These are phyloP conservation scores for Boletus vermiculosoides DNA, from an alignment of 768 basidiomycete genomes.

Conservation along the genomic window DNA sequence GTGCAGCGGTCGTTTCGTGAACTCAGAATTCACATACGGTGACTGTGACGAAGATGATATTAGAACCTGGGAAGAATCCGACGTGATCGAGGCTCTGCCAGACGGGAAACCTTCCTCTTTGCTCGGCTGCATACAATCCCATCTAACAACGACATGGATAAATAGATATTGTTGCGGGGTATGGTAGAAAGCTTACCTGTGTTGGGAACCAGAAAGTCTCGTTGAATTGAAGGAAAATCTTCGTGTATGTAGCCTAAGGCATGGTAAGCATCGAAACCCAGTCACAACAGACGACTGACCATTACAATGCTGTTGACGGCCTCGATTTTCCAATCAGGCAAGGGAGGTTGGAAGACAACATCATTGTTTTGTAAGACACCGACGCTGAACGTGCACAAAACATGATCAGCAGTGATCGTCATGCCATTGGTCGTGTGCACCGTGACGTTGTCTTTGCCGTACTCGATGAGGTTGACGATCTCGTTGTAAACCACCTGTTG, in stretches of 20 bases:
- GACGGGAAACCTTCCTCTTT: conserved; percentile 60
- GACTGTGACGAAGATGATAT: conserved; percentile 38
- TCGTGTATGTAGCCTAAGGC: conserved; percentile 56
- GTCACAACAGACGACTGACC: conserved; percentile 32
- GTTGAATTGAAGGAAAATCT: conserved; percentile 64
- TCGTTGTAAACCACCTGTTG: conserved; percentile 50
- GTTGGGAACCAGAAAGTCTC: conserved; percentile 59
- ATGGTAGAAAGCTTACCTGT: conserved; percentile 26
- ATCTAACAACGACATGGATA: conserved; percentile 15
- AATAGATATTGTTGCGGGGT: background rate
- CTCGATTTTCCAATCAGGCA: conserved; percentile 64
- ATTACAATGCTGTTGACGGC: conserved; percentile 62
- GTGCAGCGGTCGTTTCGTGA: background rate
- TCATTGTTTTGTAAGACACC: conserved; percentile 68
- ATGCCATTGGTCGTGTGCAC: conserved; percentile 47
- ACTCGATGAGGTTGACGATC: conserved; percentile 47
- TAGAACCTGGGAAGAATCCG: conserved; percentile 59
- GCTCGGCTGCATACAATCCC: conserved; percentile 54
- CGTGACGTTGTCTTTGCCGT: conserved; percentile 44
- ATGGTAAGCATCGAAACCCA: background rate
- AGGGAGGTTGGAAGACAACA: conserved; percentile 50
- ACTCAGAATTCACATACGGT: conserved; percentile 15
- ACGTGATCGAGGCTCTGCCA: conserved; percentile 64
- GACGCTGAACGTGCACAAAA: conserved; percentile 65
- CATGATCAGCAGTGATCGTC: conserved; percentile 52